Conservation (phyloP, 345 rosid genomes). For the Microthlaspi erraticum region DNA sequence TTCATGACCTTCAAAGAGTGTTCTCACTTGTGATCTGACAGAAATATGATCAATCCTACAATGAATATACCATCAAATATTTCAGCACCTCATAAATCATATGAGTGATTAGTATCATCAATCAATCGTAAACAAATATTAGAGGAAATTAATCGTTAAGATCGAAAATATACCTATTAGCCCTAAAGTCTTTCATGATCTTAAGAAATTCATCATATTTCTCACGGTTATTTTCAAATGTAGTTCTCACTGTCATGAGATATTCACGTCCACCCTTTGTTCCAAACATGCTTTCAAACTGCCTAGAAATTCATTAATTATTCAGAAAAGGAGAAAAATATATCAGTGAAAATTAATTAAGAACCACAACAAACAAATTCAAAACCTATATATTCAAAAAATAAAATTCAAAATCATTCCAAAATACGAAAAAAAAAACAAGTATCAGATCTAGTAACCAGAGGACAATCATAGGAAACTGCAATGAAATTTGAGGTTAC, state of each 20-base stretch:
- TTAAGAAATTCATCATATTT: not conserved
- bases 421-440: not conserved
- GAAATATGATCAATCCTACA: conserved; percentile 68
- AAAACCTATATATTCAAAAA: not conserved
- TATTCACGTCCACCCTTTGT: not conserved
- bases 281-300: not conserved
- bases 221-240: not conserved
- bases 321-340: not conserved
- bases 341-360: not conserved
- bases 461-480: not conserved
- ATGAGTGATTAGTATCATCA: too few relatives aligned
- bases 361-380: not conserved
- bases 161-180: not conserved
- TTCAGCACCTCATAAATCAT: not conserved
- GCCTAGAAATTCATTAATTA: not conserved
- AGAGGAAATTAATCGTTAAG: not conserved
- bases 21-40: conserved; percentile 76
- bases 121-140: too few relatives aligned
- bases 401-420: not conserved
- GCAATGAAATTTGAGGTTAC: not conserved
- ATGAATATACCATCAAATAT: conserved; percentile 29
- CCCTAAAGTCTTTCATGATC: not conserved
- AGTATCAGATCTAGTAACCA: not conserved
- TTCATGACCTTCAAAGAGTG: conserved; percentile 76
- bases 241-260: not conserved